Evolutionary conservation across 164 flowering plant genomes (phyloP).

Genomic region (grape (Vitis vinifera)): DNA sequence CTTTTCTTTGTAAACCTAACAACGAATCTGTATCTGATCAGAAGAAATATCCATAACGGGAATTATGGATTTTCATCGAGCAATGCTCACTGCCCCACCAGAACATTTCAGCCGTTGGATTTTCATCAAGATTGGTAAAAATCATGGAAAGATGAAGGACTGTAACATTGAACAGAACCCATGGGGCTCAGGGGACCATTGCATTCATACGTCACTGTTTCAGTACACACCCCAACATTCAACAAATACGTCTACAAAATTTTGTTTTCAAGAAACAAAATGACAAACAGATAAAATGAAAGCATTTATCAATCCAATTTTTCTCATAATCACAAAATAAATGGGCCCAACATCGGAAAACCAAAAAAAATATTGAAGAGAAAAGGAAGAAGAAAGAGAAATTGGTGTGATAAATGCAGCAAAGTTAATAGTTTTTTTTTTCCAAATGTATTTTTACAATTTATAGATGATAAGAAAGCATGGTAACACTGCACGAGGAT

Average conservation of each 20-base stretch:
- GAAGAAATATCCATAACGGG: no score
- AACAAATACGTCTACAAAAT: background rate
- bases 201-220: background rate
- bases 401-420: conserved; percentile 2
- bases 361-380: conserved; percentile 21
- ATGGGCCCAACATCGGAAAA: background rate
- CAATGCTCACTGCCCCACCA: no score
- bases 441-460: conserved; percentile 36
- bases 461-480: conserved; percentile 90
- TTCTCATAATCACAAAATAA: conserved; percentile 5
- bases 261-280: background rate
- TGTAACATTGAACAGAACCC: no score
- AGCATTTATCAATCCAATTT: conserved; percentile 32
- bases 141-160: no score
- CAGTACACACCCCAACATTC: background rate
- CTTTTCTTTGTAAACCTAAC: no score
- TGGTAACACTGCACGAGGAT: conserved; percentile 87
- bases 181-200: background rate
- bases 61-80: no score
- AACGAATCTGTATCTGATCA: no score
- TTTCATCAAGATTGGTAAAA: no score
- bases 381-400: conserved; percentile 18
- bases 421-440: background rate
- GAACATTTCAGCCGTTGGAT: no score
- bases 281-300: background rate